Conservation (phyloP, 1,139 yeast species). For the Kurtzmaniella quercitrusa region DNA sequence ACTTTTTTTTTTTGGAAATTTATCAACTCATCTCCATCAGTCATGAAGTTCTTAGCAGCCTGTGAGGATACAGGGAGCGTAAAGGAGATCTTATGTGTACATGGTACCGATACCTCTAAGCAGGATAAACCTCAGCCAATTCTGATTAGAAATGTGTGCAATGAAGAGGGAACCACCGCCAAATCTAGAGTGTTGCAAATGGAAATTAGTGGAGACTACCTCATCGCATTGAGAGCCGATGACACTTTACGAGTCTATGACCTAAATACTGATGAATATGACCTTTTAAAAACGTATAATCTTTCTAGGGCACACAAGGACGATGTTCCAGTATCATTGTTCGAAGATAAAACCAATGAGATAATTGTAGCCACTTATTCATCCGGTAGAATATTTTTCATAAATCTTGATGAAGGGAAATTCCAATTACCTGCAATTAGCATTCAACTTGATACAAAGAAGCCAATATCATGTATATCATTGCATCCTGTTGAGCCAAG, state of each 20-base stretch:
- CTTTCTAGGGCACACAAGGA: slow-evolving; percentile 17
- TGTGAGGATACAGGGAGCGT: slow-evolving; percentile 55
- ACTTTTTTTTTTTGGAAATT: background rate
- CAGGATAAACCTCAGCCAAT: slow-evolving; percentile 55
- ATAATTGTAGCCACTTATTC: slow-evolving; percentile 39
- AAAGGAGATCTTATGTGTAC: slow-evolving; percentile 51
- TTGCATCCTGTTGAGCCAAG: slow-evolving; percentile 41
- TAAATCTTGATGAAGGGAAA: slow-evolving; percentile 26
- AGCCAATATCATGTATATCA: slow-evolving; percentile 45
- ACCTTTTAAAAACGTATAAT: slow-evolving; percentile 23
- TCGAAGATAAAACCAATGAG: slow-evolving; percentile 25
- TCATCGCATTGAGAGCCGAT: slow-evolving; percentile 40
- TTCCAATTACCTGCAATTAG: slow-evolving; percentile 28
- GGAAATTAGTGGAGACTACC: slow-evolving; percentile 25
- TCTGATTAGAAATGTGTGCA: slow-evolving; percentile 36
- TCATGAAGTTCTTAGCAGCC: slow-evolving; percentile 50
- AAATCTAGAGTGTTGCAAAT: slow-evolving; percentile 25
- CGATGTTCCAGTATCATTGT: slow-evolving; percentile 33
- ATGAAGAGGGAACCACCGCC: slow-evolving; percentile 25
- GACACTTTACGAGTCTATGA: slow-evolving; percentile 41
- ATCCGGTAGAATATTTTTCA: slow-evolving; percentile 46
- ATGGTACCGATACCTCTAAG: slow-evolving; percentile 68
- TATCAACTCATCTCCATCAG: slow-evolving; percentile 1
- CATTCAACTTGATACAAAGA: slow-evolving; percentile 28
- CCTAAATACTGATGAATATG: slow-evolving; percentile 18